A percentile compares a stretch with the other conserved stretches of the same genome.
These are phyloP conservation scores for Magnolia sinica DNA, from an alignment of 164 flowering plant species.

Conservation along the genomic window DNA sequence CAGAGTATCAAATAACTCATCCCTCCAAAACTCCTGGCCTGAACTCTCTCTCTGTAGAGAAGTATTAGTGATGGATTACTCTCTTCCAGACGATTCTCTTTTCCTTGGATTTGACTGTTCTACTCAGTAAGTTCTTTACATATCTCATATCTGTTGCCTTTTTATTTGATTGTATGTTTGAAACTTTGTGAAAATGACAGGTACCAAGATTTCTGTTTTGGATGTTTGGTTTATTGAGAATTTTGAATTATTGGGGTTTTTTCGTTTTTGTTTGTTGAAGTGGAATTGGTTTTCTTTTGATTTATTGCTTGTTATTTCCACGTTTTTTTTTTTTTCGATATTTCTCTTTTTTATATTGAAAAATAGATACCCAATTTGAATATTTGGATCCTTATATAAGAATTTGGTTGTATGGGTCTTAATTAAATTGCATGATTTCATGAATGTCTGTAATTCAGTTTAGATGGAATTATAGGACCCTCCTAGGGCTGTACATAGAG, in stretches of 20 bases:
- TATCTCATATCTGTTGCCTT: background rate
- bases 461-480: too few species aligned
- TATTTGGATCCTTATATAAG: too few species aligned
- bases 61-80: constrained; percentile 18
- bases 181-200: background rate
- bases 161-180: background rate
- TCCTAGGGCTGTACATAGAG: too few species aligned
- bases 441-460: background rate
- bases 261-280: background rate
- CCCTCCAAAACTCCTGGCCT: too few species aligned
- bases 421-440: background rate
- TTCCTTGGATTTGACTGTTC: constrained; percentile 69
- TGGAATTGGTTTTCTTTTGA: background rate
- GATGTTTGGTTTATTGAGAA: background rate
- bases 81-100: constrained; percentile 49
- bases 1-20: too few species aligned
- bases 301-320: background rate
- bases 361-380: background rate
- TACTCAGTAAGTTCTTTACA: constrained; percentile 48
- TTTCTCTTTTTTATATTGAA: background rate
- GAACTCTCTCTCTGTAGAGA: background rate
- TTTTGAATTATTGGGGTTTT: background rate
- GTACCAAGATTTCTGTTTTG: background rate
- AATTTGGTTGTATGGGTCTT: background rate
- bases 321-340: background rate